Base-by-base conservation (phyloP, 345 rosid species). In the Schrenkiella parvula region DNA sequence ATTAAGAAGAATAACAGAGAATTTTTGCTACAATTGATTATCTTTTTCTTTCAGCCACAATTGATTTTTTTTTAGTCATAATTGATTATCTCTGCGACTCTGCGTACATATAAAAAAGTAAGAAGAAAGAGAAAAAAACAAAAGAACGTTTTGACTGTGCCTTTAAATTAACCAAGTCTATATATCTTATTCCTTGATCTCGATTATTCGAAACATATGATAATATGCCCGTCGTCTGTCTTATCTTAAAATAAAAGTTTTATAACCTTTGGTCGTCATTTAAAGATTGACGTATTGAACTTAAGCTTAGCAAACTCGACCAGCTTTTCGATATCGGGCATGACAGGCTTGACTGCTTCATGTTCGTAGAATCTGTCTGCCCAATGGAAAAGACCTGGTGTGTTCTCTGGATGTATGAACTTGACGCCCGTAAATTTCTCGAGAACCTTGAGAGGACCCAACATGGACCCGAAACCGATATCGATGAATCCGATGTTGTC, bases 311-410 rank as follows among this genome's bases (percentile, higher is more conserved):
- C 80, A 17, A 76, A 70, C 37, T 55, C 13, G 2, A 70, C 66
- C 5, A 93, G 90, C 83, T 88, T 88, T 2, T 82, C 90, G 0
- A 84, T 82, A 46, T 90, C 90, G 0, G 93, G 97, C 85, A 86
- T 71, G 44, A 90, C 85, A 78, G 77, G 87, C 66, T 82, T 86
- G 13, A 90, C 98, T 4, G 89, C 87, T 32, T 81, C 79, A 72
- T 86, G 75, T 0, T 85, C 80, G 23, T 85, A 81, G 71, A 92
- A 92, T 14, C 70, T 72, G 19, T 82, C 77, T 1, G 80, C 86
- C 97, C 98, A 92, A 19, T 76, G 75, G 31, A 62, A 53, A 62
- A 92, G 77, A 22, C 66, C 77, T 10, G 96, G 95, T 64, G 84
- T 83, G 28, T 66, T 86, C 14, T 81, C 70, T 8, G 78, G 80